Evolutionary conservation across 345 rosid genomes (phyloP).

Genomic region (Ricinus communis): DNA sequence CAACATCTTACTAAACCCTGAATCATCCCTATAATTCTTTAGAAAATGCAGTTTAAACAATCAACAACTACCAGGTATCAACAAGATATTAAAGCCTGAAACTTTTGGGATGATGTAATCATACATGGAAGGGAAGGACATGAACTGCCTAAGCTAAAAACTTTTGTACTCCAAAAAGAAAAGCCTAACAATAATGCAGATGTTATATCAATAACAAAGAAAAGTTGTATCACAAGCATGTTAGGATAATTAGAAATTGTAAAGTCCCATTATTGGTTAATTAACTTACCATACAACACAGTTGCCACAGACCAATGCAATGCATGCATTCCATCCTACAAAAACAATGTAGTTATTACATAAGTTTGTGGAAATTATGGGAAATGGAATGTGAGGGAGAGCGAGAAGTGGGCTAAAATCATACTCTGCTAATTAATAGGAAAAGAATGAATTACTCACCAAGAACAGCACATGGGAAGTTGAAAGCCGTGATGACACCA

Average conservation of each 20-base stretch:
- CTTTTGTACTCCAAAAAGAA: neutral
- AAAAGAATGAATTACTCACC: slow-evolving; percentile 51
- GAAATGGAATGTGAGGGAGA: neutral
- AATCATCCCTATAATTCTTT: neutral
- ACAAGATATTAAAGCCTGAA: neutral
- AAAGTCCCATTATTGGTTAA: slow-evolving; percentile 7
- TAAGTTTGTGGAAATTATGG: neutral
- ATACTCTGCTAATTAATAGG: neutral
- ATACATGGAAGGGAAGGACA: too few species aligned
- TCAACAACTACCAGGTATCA: neutral
- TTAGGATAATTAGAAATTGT: too few species aligned
- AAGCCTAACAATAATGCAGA: neutral
- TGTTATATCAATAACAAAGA: neutral
- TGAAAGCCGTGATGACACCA: slow-evolving; percentile 96
- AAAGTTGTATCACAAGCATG: neutral
- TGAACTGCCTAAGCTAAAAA: too few species aligned
- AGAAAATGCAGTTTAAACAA: neutral
- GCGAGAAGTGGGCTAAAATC: neutral
- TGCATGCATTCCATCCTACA: slow-evolving; percentile 98
- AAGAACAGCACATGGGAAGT: slow-evolving; percentile 97
- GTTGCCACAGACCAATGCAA: slow-evolving; percentile 94
- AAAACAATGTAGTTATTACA: slow-evolving; percentile 11
- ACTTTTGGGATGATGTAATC: neutral
- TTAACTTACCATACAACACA: slow-evolving; percentile 87
- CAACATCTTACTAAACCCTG: too few species aligned